Evolutionary conservation across 1,139 yeast genomes (phyloP).

Genomic region (Lodderomyces pseudojiufengensis): DNA sequence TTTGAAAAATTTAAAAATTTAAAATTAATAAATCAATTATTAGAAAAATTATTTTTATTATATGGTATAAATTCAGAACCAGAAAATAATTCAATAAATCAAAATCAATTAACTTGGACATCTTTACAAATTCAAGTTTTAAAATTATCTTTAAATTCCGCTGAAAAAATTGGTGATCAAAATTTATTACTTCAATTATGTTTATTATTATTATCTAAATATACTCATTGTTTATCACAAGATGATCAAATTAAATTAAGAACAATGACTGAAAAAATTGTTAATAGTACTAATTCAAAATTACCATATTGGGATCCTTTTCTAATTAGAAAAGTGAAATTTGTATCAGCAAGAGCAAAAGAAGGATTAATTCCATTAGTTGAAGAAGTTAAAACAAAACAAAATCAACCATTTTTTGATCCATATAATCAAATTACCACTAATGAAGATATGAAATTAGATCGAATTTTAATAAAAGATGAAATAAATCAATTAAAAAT

Average conservation of each 20-base stretch:
- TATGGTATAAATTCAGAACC: slow-evolving; percentile 39
- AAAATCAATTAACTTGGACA: slow-evolving; percentile 45
- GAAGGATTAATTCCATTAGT: slow-evolving; percentile 34
- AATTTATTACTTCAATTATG: slow-evolving; percentile 46
- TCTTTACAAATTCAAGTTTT: slow-evolving; percentile 56
- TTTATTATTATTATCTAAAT: slow-evolving; percentile 52
- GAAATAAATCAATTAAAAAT: slow-evolving; percentile 54
- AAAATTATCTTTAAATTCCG: slow-evolving; percentile 50
- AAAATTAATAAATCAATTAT: slow-evolving; percentile 24
- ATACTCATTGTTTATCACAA: slow-evolving; percentile 42
- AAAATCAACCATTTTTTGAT: slow-evolving; percentile 28
- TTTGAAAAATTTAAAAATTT: slow-evolving; percentile 13
- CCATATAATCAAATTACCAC: slow-evolving; percentile 26
- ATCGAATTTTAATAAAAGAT: slow-evolving; percentile 47
- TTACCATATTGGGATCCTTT: slow-evolving; percentile 69
- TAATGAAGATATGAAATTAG: slow-evolving; percentile 18
- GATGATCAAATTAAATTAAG: slow-evolving; percentile 35
- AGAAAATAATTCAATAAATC: slow-evolving; percentile 23
- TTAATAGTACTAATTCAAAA: slow-evolving; percentile 16
- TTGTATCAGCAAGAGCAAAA: slow-evolving; percentile 21
- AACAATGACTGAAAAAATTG: slow-evolving; percentile 23
- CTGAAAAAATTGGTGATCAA: slow-evolving; percentile 49
- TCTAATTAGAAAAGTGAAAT: slow-evolving; percentile 50
- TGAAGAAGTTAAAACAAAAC: slow-evolving; percentile 16
- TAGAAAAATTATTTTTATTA: slow-evolving; percentile 36